Evolutionary conservation across 345 rosid species (phyloP).

Genomic region (Syzygium aromaticum): DNA sequence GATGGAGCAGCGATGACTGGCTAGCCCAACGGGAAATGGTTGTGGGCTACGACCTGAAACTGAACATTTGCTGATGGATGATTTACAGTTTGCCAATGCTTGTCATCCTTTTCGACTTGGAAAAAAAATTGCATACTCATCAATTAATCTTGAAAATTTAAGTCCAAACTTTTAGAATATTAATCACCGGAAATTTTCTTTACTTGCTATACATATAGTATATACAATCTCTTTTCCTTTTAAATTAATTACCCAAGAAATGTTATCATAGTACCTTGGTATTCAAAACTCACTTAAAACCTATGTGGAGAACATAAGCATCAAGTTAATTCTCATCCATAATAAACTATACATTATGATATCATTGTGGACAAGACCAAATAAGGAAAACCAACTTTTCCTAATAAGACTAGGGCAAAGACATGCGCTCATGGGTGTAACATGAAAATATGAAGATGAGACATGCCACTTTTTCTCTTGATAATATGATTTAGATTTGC

Average conservation of each 20-base stretch:
- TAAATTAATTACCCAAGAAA: neutral
- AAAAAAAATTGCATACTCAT: too few relatives aligned
- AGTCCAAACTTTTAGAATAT: neutral
- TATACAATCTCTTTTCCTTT: neutral
- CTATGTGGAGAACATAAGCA: neutral
- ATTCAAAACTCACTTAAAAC: neutral
- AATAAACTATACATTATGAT: neutral
- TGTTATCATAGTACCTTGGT: neutral
- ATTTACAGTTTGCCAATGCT: neutral
- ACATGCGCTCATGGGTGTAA: neutral
- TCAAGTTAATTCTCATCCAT: neutral
- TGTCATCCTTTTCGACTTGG: fast-evolving
- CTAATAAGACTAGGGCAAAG: neutral
- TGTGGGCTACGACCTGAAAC: fast-evolving
- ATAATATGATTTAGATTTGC: neutral
- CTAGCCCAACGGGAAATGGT: fast-evolving
- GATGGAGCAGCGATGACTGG: fast-evolving
- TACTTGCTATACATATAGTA: neutral
- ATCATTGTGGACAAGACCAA: neutral
- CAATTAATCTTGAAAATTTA: neutral
- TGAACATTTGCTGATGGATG: neutral
- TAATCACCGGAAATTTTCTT: fast-evolving
- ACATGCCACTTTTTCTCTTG: neutral
- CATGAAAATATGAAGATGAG: neutral
- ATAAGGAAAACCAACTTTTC: neutral